phyloP scores from a whole-genome alignment of 371 early-diverging fungal species.

The Chytridium lagenaria region DNA sequence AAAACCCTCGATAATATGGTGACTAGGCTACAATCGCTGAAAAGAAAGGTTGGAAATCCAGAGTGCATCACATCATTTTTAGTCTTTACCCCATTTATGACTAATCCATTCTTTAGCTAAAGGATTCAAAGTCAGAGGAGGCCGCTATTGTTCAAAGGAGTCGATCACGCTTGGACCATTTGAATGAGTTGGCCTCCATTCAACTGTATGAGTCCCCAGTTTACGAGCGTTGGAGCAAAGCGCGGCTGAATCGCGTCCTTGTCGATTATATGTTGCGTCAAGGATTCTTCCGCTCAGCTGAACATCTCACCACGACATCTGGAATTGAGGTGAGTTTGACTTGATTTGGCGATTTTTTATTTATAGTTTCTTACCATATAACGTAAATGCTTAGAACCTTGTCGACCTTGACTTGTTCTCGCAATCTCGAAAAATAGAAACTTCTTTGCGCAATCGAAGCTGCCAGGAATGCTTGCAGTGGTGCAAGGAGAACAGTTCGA shows the following conservation, averaged over 20 bases:
- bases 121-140: slow-evolving; percentile 82
- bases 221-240: slow-evolving; percentile 81
- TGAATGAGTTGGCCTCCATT: slow-evolving; percentile 72
- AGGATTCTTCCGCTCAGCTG: slow-evolving; percentile 80
- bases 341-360: neutral
- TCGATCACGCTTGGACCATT: slow-evolving; percentile 73
- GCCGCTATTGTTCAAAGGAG: slow-evolving; percentile 66
- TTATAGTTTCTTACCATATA: no score
- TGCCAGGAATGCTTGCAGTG: slow-evolving; percentile 88
- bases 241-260: slow-evolving; percentile 82
- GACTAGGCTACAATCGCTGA: slow-evolving; percentile 69
- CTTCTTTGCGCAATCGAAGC: slow-evolving; percentile 71
- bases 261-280: slow-evolving; percentile 92
- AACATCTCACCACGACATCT: slow-evolving; percentile 64
- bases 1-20: slow-evolving; percentile 67
- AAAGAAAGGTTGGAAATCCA: slow-evolving; percentile 66
- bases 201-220: slow-evolving; percentile 66
- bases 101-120: slow-evolving; percentile 55
- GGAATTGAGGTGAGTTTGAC: slow-evolving; percentile 64
- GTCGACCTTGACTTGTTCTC: slow-evolving; percentile 90
- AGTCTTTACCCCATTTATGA: neutral
- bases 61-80: neutral
- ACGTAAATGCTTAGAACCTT: slow-evolving; percentile 64
- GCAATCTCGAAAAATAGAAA: slow-evolving; percentile 79
- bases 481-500: slow-evolving; percentile 90